phyloP scores from a whole-genome alignment of 116 monocot species.

The Thalassia testudinum region DNA sequence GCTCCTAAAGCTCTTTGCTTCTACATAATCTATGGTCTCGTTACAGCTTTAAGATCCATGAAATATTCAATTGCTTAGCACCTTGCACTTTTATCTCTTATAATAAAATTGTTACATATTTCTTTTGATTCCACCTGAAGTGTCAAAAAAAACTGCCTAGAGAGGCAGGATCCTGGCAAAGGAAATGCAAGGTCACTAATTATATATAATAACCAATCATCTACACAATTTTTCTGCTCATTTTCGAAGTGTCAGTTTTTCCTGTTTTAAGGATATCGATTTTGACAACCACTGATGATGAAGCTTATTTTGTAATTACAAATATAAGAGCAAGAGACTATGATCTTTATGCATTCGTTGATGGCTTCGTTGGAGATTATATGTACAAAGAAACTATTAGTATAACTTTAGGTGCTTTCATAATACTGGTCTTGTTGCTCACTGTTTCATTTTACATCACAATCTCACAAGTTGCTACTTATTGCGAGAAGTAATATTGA shows the following conservation, averaged over 20 bases:
- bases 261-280: slow-evolving; percentile 56
- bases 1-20: too few relatives aligned
- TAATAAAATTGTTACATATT: too few relatives aligned
- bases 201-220: not conserved
- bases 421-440: not conserved
- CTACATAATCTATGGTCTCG: too few relatives aligned
- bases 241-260: not conserved
- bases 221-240: not conserved
- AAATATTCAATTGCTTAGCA: too few relatives aligned
- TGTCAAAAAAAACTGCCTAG: too few relatives aligned
- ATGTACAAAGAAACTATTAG: slow-evolving; percentile 36
- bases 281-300: slow-evolving; percentile 37
- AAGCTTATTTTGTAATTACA: slow-evolving; percentile 33
- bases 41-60: too few relatives aligned
- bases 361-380: slow-evolving; percentile 64
- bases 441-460: not conserved
- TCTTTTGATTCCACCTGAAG: too few relatives aligned
- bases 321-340: slow-evolving; percentile 41
- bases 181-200: slow-evolving; percentile 44
- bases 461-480: not conserved
- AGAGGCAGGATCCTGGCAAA: slow-evolving; percentile 77
- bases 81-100: too few relatives aligned
- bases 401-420: slow-evolving; percentile 19
- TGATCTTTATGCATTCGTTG: slow-evolving; percentile 62
- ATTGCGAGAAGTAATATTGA: slow-evolving; percentile 24